Percentiles rank a stretch among this genome's conserved stretches.
Conservation (phyloP, 306 rosid species). For the Herpetospermum pedunculosum region DNA sequence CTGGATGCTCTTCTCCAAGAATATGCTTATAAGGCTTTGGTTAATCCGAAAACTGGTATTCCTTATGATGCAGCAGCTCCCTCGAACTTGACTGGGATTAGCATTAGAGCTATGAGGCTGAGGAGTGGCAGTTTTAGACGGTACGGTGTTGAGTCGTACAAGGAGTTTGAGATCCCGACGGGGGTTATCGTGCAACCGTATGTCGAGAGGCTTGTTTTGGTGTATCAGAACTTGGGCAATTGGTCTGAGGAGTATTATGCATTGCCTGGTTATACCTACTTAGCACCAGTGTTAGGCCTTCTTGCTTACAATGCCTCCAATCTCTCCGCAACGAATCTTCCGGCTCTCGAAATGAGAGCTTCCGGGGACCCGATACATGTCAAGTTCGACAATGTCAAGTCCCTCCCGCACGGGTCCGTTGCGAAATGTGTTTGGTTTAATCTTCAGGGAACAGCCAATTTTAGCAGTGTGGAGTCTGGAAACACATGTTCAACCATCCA, state of each 20-base stretch:
- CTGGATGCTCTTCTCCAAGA: constrained; percentile 44
- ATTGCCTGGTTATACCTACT: constrained; percentile 49
- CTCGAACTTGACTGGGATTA: constrained; percentile 39
- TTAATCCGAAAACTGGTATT: constrained; percentile 46
- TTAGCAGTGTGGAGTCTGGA: constrained; percentile 40
- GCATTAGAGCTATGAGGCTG: constrained; percentile 44
- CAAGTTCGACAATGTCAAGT: constrained; percentile 34
- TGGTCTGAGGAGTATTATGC: constrained; percentile 44
- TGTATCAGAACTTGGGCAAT: constrained; percentile 75
- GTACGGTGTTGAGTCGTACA: constrained; percentile 38
- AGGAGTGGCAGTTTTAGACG: constrained; percentile 84
- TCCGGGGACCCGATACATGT: constrained; percentile 36
- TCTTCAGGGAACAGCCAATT: constrained; percentile 35
- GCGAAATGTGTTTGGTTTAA: constrained; percentile 58
- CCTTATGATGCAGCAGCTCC: constrained; percentile 34
- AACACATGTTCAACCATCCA: constrained; percentile 39
- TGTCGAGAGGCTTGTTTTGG: constrained; percentile 73
- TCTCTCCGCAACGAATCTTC: constrained; percentile 43
- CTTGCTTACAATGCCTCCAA: constrained; percentile 60
- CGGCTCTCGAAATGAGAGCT: constrained; percentile 32
- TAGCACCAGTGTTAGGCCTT: constrained; percentile 78
- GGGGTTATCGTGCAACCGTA: constrained; percentile 50
- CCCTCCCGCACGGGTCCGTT: constrained; percentile 34
- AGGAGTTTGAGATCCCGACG: constrained; percentile 45
- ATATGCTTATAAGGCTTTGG: constrained; percentile 38